Conservation (phyloP, 352 stramenopile species). For the Globisporangium carolinianum region DNA sequence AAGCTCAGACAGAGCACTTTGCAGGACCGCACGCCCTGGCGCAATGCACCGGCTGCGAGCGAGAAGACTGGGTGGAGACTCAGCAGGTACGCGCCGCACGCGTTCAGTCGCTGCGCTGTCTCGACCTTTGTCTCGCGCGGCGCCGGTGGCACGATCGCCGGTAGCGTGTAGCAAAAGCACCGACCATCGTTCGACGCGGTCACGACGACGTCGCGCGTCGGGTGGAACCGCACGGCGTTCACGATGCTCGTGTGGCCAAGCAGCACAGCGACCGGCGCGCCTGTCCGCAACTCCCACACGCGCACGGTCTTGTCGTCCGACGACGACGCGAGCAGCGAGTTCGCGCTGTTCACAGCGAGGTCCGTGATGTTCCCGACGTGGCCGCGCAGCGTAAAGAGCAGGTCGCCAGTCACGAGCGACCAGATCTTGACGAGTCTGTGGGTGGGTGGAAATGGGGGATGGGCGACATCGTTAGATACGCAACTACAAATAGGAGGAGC, state of each 20-base stretch:
- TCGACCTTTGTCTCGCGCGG: slow-evolving; percentile 65
- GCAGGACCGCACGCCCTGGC: slow-evolving; percentile 47
- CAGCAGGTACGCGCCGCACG: slow-evolving; percentile 68
- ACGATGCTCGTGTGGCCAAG: slow-evolving; percentile 82
- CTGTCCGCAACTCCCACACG: slow-evolving; percentile 83
- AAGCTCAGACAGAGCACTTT: slow-evolving; percentile 73
- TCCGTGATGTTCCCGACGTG: slow-evolving; percentile 89
- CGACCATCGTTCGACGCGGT: slow-evolving; percentile 89
- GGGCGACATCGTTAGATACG: too few species aligned
- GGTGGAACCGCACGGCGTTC: slow-evolving; percentile 86
- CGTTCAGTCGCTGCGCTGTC: slow-evolving; percentile 67
- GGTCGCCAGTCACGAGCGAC: slow-evolving; percentile 80
- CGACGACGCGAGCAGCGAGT: slow-evolving; percentile 76
- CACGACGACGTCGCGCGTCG: slow-evolving; percentile 82
- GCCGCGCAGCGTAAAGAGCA: slow-evolving; percentile 76
- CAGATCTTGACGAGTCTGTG: slow-evolving; percentile 95
- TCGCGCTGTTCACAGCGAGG: slow-evolving; percentile 79
- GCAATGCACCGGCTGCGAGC: slow-evolving; percentile 48
- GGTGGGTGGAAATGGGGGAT: too few species aligned
- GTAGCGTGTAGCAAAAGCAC: slow-evolving; percentile 88
- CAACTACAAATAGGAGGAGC: too few species aligned
- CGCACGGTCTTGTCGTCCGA: slow-evolving; percentile 87
- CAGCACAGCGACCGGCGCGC: slow-evolving; percentile 76
- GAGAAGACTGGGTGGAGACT: slow-evolving; percentile 77
- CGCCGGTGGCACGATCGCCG: slow-evolving; percentile 47